phyloP scores from a whole-genome alignment of 2,329 filamentous ascomycete genomes.

The Acephala macrosclerotiorum region DNA sequence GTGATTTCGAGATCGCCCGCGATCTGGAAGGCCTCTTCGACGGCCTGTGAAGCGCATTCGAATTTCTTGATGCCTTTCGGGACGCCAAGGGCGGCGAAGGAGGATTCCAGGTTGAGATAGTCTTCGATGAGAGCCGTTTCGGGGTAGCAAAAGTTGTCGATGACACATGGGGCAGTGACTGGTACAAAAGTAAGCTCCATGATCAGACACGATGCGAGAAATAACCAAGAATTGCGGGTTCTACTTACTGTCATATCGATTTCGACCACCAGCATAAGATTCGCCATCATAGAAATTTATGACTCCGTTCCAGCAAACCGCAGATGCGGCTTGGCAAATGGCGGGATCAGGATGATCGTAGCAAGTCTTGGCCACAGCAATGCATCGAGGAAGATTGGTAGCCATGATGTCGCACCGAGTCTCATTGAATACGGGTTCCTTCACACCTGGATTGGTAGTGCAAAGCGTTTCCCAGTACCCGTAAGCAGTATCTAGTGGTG shows the following conservation, averaged over 20 bases:
- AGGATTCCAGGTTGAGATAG: constrained; percentile 33
- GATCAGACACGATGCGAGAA: not conserved
- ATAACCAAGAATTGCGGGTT: not conserved
- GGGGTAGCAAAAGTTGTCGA: constrained; percentile 49
- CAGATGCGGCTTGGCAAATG: constrained; percentile 48
- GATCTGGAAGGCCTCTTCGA: constrained; percentile 52
- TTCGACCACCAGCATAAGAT: constrained; percentile 48
- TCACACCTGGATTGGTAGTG: constrained; percentile 53
- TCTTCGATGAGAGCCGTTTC: constrained; percentile 29
- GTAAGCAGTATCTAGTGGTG: constrained; percentile 48
- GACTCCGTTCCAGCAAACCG: constrained; percentile 49
- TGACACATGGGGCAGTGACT: constrained; percentile 48
- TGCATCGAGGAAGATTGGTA: constrained; percentile 52
- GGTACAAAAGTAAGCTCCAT: not conserved
- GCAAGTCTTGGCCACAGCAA: constrained; percentile 50
- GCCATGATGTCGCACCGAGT: constrained; percentile 56
- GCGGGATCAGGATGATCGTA: constrained; percentile 50
- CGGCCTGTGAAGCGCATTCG: constrained; percentile 53
- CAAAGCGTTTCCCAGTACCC: constrained; percentile 56
- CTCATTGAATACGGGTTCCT: constrained; percentile 51
- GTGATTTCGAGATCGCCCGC: constrained; percentile 67
- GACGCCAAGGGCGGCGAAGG: constrained; percentile 64
- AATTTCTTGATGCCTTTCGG: constrained; percentile 57
- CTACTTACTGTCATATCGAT: constrained; percentile 50
- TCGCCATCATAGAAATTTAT: constrained; percentile 51